Base-by-base conservation (phyloP, 164 flowering plant genomes). In the Paratinospora sagittata region DNA sequence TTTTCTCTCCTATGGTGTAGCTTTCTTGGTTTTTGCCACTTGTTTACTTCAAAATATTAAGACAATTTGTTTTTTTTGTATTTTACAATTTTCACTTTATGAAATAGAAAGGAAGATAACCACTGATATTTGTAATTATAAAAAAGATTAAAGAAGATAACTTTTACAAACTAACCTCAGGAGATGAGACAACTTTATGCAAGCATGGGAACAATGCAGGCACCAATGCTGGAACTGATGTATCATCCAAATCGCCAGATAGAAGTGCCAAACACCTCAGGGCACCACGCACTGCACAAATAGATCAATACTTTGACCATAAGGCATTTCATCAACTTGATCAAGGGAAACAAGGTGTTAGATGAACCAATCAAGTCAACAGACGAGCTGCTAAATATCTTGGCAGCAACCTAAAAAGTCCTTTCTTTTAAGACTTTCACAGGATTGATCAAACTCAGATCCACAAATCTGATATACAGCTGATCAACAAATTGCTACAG, bases 241-340 rank as follows among this genome's bases (percentile, higher is more conserved):
- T 82, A 78, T 91, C 97, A 75, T 92, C 97, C 85, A 95, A 74
- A 81, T 95, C 99, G 17, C 82, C 86, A 61, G 96, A 86, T 49
- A 95, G 80, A 80, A 92, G 91, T 70, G 89, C 83, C 80, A 95
- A 73, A 75, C 97, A 95, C 79, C 91, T 89, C 64, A 95, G 74
- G 78, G 92, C 94, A 57, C 97, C 98, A 77, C 85, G 89, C 61
- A 95, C 98, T 95, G 79, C 77, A 84, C 41, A 71, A 61, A 67
- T 60, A 67, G 21, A n/a, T 63, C 23, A 61, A 30, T 43, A n/a
- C 16, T 12, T 34, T 26, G 36, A 43, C 24, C 17, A 49, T 41
- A 30, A 30, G 34, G 34, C 34, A 1, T n/a, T 55, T 55, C 10
- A 21, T 23, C 21, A 39, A 60, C 65, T 63, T 27, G 21, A 37